Conservation (phyloP, 176 grass and related monocot genomes). For the Lolium multiflorum region DNA sequence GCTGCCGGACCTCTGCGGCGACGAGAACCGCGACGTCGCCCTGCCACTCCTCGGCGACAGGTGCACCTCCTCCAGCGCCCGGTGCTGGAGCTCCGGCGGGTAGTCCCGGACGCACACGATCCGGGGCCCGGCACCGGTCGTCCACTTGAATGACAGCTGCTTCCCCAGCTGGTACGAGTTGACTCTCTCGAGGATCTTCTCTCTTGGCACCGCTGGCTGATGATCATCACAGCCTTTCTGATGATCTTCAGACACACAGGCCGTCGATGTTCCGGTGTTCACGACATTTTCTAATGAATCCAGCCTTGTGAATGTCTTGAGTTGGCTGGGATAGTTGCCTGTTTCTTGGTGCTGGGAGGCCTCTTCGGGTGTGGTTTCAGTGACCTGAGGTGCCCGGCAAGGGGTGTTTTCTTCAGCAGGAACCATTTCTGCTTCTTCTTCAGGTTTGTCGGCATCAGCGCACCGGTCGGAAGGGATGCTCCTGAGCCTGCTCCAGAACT, state of each 20-base stretch:
- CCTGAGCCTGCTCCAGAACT: constrained; percentile 61
- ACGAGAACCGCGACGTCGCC: constrained; percentile 52
- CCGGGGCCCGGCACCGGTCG: constrained; percentile 89
- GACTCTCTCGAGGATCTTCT: constrained; percentile 68
- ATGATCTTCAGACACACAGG: constrained; percentile 7
- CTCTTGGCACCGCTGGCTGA: constrained; percentile 48
- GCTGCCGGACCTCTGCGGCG: constrained; percentile 48
- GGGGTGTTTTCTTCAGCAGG: constrained; percentile 3
- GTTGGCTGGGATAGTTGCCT: neutral
- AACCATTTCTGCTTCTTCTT: neutral
- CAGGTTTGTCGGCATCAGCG: neutral
- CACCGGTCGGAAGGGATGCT: constrained; percentile 55
- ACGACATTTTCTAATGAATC: constrained; percentile 17
- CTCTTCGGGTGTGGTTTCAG: constrained; percentile 34
- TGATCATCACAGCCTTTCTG: constrained; percentile 28
- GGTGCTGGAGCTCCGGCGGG: constrained; percentile 81
- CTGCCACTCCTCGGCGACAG: constrained; percentile 64
- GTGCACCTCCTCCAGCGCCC: constrained; percentile 72
- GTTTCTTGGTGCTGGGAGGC: neutral
- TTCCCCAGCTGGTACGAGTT: constrained; percentile 86
- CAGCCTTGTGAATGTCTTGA: neutral
- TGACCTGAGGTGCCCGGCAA: constrained; percentile 6
- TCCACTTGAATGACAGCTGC: constrained; percentile 88
- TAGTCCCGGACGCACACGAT: constrained; percentile 94
- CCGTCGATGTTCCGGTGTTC: neutral